Base-by-base conservation (phyloP, 225 moss, liverwort and hornwort genomes). In the Lunularia cruciata region DNA sequence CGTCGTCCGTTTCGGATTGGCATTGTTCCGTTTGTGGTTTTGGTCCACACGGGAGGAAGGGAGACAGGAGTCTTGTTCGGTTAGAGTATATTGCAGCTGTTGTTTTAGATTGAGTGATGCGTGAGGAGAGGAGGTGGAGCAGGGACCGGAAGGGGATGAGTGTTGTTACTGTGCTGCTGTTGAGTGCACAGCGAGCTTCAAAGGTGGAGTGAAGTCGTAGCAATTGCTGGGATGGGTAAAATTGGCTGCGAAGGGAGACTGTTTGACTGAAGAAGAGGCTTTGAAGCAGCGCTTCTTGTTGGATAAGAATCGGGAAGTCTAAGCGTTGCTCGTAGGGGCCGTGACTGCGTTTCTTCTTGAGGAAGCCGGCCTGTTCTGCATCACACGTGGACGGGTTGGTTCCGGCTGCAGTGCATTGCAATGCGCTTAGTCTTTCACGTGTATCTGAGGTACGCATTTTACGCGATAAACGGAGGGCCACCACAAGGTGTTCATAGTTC, bases 401-500 rank as follows among this genome's bases (percentile, higher is more conserved):
- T 37, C 35, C 19, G 33, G 7, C 36, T 19, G 59, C 20, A 60
- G 12, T n/a, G 59, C 59, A 62, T 63, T 46, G 45, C 63, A 63
- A 26, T 26, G 18, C 45, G 37, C 28, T 42, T 11, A 62, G 19
- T 39, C 39, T 7, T 28, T 30, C 63, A 22, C 38, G 38, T 39
- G 60, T 34, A 39, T 60, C 38, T 1, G 20, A 6, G 39, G 12
- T 22, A 12, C 60, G 60, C 5, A n/a, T 35, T 39, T 25, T 25
- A 38, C 22, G 19, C 8, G 39, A 38, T 12, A 2, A 5, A 6
- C 9, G 40, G 38, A 60, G 37, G n/a, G 11, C 22, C 38, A 60
- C 22, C 60, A 2, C 37, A n/a, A 6, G 36, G 25, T 13, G 3
- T 25, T 8, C 20, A 11, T 13, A 60, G 22, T n/a, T 37, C 18